These are phyloP conservation scores for Fusarium buxicola DNA, from an alignment of 2,329 filamentous ascomycete species.

Conservation along the genomic window DNA sequence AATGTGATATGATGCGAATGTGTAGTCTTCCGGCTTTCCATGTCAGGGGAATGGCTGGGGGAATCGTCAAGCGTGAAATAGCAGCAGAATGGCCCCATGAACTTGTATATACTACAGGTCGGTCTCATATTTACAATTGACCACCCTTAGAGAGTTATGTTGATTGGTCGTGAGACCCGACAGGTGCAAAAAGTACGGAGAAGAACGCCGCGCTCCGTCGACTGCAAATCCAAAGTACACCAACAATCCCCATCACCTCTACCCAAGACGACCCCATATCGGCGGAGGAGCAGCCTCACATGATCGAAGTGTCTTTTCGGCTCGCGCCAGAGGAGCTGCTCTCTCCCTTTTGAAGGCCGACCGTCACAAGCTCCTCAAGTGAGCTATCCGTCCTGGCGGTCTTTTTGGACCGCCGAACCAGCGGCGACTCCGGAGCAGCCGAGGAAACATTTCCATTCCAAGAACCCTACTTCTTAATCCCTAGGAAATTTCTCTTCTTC, in stretches of 20 bases:
- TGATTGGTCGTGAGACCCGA: conserved; percentile 13
- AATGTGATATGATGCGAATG: neutral
- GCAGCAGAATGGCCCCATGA: neutral
- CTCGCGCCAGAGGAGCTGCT: conserved; percentile 11
- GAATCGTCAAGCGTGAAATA: too few species aligned
- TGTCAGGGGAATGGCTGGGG: neutral
- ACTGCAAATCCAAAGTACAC: conserved; percentile 25
- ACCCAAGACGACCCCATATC: conserved; percentile 11
- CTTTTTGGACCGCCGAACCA: conserved; percentile 23
- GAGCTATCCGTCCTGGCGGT: conserved; percentile 30
- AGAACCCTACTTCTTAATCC: conserved; percentile 67
- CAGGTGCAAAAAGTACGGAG: conserved; percentile 24
- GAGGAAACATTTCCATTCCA: conserved; percentile 36
- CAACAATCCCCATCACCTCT: conserved; percentile 3
- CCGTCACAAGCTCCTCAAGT: conserved; percentile 10
- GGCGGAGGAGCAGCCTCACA: conserved; percentile 2
- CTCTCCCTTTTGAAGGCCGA: conserved; percentile 1
- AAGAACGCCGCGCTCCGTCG: conserved; percentile 38
- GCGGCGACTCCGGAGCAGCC: conserved; percentile 11
- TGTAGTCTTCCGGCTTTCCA: neutral
- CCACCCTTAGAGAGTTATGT: conserved; percentile 2
- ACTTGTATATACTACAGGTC: conserved; percentile 31
- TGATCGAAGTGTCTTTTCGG: neutral
- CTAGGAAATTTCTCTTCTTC: conserved; percentile 69
- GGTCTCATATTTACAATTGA: conserved; percentile 21